Conservation (phyloP, 345 rosid genomes). For the Raphanus raphanistrum region DNA sequence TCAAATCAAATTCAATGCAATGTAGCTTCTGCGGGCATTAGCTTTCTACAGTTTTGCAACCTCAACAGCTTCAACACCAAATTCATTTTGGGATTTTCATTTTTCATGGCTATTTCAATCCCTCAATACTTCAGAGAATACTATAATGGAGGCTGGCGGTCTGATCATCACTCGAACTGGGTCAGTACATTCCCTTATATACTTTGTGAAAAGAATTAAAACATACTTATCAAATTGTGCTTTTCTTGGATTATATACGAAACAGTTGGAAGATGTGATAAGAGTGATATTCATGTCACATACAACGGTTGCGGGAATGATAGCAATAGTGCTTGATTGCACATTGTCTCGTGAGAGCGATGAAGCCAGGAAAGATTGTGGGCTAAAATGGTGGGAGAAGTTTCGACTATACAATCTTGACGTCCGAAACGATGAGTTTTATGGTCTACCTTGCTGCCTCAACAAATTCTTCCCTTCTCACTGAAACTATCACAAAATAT, state of each 20-base stretch:
- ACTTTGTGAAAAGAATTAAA: neutral
- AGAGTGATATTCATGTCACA: conserved; percentile 67
- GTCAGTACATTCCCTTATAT: conserved; percentile 32
- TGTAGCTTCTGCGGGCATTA: conserved; percentile 55
- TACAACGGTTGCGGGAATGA: conserved; percentile 53
- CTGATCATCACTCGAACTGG: conserved; percentile 42
- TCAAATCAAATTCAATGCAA: neutral
- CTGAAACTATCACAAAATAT: conserved; percentile 16
- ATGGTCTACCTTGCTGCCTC: conserved; percentile 59
- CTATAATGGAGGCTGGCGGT: conserved; percentile 42
- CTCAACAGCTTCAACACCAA: conserved; percentile 58
- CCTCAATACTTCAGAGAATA: conserved; percentile 62
- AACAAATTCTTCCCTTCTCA: conserved; percentile 63
- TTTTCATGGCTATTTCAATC: conserved; percentile 59
- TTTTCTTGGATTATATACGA: neutral
- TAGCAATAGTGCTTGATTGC: conserved; percentile 54
- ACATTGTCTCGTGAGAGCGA: conserved; percentile 51
- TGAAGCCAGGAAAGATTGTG: conserved; percentile 50
- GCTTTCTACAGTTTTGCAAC: conserved; percentile 65
- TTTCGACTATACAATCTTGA: conserved; percentile 56
- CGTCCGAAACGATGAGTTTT: conserved; percentile 73
- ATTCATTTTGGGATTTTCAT: conserved; percentile 56
- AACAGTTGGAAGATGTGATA: conserved; percentile 52
- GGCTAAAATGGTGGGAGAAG: conserved; percentile 69
- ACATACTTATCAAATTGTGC: neutral